Conservation (phyloP, 805 yeast species). For the Starmerella sp. region DNA sequence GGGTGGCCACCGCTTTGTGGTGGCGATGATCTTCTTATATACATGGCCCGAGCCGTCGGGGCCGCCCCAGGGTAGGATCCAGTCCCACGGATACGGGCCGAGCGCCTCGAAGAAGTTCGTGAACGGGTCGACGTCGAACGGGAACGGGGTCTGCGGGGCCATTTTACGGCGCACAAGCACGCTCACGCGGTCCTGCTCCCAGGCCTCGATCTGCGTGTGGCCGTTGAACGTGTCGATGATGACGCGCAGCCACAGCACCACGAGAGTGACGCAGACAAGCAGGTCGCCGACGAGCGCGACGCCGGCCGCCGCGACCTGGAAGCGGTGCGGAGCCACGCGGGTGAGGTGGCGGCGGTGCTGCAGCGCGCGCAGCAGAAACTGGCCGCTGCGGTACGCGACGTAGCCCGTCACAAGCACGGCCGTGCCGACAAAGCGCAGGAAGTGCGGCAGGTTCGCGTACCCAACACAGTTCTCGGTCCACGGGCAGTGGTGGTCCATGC, state of each 20-base stretch:
- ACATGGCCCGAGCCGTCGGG: slow-evolving; percentile 51
- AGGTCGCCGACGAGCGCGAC: slow-evolving; percentile 43
- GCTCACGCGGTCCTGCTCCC: slow-evolving; percentile 82
- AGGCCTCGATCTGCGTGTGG: slow-evolving; percentile 77
- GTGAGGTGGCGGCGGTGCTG: slow-evolving; percentile 39
- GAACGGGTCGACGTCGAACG: slow-evolving; percentile 63
- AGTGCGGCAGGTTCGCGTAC: slow-evolving; percentile 62
- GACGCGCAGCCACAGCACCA: slow-evolving; percentile 51
- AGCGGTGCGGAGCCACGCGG: slow-evolving; percentile 38
- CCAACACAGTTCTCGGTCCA: slow-evolving; percentile 93
- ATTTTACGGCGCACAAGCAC: slow-evolving; percentile 40
- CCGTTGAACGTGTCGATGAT: slow-evolving; percentile 47
- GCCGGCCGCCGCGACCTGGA: slow-evolving; percentile 46
- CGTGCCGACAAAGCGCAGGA: slow-evolving; percentile 58
- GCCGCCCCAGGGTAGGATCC: slow-evolving; percentile 63
- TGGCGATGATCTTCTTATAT: slow-evolving; percentile 45
- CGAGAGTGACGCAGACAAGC: slow-evolving; percentile 52
- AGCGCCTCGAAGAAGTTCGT: slow-evolving; percentile 41
- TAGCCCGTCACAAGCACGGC: slow-evolving; percentile 30
- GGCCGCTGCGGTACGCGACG: slow-evolving; percentile 25
- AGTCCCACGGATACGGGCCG: slow-evolving; percentile 41
- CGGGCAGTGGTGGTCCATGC: slow-evolving; percentile 65
- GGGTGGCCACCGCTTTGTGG: slow-evolving; percentile 83
- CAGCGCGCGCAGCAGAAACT: slow-evolving; percentile 23
- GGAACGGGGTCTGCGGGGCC: slow-evolving; percentile 42